A percentile compares a stretch with the other conserved stretches of the same genome.
Conservation (phyloP, 768 basidiomycete genomes). For the Mycena capillaripes region DNA sequence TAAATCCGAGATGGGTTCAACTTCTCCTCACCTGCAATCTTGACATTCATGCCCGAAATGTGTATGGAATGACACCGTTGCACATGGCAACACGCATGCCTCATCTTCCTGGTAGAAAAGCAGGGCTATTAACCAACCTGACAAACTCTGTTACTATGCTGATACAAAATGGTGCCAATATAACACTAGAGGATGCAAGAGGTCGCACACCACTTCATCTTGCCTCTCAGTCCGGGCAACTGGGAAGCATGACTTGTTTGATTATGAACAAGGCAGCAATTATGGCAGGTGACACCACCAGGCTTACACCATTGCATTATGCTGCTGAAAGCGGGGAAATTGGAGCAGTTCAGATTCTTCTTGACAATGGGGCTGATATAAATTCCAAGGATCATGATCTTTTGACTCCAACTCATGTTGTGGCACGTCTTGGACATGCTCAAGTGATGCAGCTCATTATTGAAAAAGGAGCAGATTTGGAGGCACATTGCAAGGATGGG, state of each 20-base stretch:
- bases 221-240: slow-evolving; percentile 20
- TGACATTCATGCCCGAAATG: slow-evolving; percentile 20
- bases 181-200: not conserved
- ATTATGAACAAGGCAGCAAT: not conserved
- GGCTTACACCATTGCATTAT: slow-evolving; percentile 22
- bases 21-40: not conserved
- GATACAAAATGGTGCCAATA: slow-evolving; percentile 16
- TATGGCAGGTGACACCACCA: not conserved
- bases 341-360: slow-evolving; percentile 5
- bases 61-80: slow-evolving; percentile 23
- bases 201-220: slow-evolving; percentile 27
- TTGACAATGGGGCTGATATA: slow-evolving; percentile 14
- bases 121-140: not conserved
- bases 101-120: slow-evolving; percentile 1
- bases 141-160: slow-evolving; percentile 13
- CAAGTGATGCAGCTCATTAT: slow-evolving; percentile 4
- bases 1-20: slow-evolving; percentile 21
- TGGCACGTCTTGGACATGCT: slow-evolving; percentile 1
- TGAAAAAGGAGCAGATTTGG: not conserved
- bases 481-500: not conserved
- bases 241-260: slow-evolving; percentile 11
- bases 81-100: slow-evolving; percentile 24
- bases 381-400: not conserved
- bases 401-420: slow-evolving; percentile 13
- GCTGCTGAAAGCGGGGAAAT: slow-evolving; percentile 10